Evolutionary conservation across 2,329 filamentous ascomycete genomes (phyloP), one percentile per base, ranked within the genome.

Genomic region (Tolypocladium album): DNA sequence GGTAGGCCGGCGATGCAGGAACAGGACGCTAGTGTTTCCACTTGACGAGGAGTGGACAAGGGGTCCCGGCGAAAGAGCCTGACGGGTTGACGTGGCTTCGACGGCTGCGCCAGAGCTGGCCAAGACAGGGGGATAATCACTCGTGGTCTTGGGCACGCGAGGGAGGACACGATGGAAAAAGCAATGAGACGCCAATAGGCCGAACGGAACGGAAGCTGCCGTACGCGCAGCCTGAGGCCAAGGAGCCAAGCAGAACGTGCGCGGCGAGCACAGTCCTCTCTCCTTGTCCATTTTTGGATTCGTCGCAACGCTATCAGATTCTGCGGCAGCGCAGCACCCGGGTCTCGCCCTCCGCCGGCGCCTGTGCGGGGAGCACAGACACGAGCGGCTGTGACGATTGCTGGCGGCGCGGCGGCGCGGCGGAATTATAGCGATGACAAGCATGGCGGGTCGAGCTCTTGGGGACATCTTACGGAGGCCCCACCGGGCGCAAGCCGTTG

Each of bases 1-100:
- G 34, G 55, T 55, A 13, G 55, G 38, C 39, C 38, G 56, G n/a
- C 24, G 24, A 61, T 64, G 68, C 68, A 72, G 69, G 69, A 68
- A 70, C 68, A 65, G 53, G 64, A 60, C 67, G 68, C 70, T 72
- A 72, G 69, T 66, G 70, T 72, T 72, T 72, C 69, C 64, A 61
- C 61, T 72, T 68, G 64, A 70, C 59, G 60, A 38, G 31, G n/a
- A 52, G 52, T 42, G 22, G 55, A 57, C 55, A 36, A 22, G 50
- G 50, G 47, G 47, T 31, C 9, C 43, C 43, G 43, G 43, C 22
- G n/a, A 45, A 22, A 31, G 42, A 7, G 17, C 42, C 9, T 12
- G n/a, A 17, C 22, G 24, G 22, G 43, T 47, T 27, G 45, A 52
- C 24, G 47, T 34, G 50, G 47, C 47, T 34, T 52, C 27, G 50